A percentile compares a stretch with the other conserved stretches of the same genome.
Evolutionary conservation across 805 yeast species (phyloP).

Genomic region (Saturnispora dispora): DNA sequence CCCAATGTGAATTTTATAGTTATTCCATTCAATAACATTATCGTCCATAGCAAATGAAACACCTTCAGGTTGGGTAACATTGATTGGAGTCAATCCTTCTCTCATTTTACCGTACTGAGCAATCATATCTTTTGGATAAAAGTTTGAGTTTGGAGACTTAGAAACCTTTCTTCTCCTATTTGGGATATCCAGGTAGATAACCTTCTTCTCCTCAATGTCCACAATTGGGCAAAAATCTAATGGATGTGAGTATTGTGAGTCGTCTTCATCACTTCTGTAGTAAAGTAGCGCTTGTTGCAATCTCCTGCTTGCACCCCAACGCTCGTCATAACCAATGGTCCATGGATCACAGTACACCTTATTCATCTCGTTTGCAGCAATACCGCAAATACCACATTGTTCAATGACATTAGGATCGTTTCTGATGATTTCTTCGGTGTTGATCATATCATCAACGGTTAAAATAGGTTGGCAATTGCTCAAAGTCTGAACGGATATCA

Average conservation of each 20-base stretch:
- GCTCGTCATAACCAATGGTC: constrained; percentile 55
- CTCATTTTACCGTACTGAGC: constrained; percentile 59
- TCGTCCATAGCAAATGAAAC: constrained; percentile 69
- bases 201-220: constrained; percentile 61
- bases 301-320: constrained; percentile 71
- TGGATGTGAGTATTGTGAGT: constrained; percentile 59
- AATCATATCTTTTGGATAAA: constrained; percentile 55
- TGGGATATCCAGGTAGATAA: constrained; percentile 69
- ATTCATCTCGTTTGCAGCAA: constrained; percentile 53
- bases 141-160: constrained; percentile 58
- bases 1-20: constrained; percentile 70
- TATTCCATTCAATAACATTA: constrained; percentile 66
- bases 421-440: constrained; percentile 58
- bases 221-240: constrained; percentile 77
- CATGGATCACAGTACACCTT: constrained; percentile 58
- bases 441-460: constrained; percentile 57
- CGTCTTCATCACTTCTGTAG: constrained; percentile 68
- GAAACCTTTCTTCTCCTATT: constrained; percentile 64
- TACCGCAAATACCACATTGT: constrained; percentile 63
- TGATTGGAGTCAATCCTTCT: constrained; percentile 54
- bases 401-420: constrained; percentile 62
- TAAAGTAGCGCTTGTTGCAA: constrained; percentile 76
- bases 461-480: constrained; percentile 68
- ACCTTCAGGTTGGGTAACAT: constrained; percentile 73
- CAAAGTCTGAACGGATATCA: constrained; percentile 39